phyloP scores from a whole-genome alignment of 129 eudicot species.

The Deinandra increscens region DNA sequence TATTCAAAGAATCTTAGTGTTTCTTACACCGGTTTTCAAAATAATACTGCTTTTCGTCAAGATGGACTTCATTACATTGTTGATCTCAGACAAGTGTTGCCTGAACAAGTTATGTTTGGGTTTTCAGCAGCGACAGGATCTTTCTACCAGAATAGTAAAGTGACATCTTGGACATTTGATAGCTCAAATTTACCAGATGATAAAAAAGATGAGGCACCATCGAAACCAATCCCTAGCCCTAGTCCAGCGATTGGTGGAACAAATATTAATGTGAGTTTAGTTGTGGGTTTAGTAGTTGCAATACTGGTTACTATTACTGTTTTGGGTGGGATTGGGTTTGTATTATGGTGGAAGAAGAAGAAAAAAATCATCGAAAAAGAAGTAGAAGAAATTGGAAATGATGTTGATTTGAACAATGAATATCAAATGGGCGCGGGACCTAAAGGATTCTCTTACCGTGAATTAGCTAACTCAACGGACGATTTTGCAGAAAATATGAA shows the following conservation, averaged over 20 bases:
- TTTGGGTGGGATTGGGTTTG: neutral
- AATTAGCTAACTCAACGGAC: too few species aligned
- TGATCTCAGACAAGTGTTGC: neutral
- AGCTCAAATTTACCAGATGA: too few species aligned
- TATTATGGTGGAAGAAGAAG: slow-evolving; percentile 16
- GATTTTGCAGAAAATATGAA: too few species aligned
- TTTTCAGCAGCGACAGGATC: neutral
- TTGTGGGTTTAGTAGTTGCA: slow-evolving; percentile 18
- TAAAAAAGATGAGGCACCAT: neutral
- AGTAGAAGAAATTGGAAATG: neutral
- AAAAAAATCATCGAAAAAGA: neutral
- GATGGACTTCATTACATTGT: neutral
- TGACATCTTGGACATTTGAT: neutral
- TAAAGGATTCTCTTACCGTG: too few species aligned
- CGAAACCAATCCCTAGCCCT: neutral
- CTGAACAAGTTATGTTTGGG: too few species aligned
- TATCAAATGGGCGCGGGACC: too few species aligned
- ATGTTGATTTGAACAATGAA: too few species aligned
- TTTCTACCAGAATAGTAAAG: neutral
- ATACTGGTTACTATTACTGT: neutral
- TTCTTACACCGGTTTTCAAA: too few species aligned
- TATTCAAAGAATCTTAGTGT: too few species aligned
- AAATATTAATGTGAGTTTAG: neutral
- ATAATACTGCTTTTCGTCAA: neutral
- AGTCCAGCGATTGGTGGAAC: neutral